Conservation (phyloP, 2,329 filamentous ascomycete genomes). For the Calonectria ilicicola region DNA sequence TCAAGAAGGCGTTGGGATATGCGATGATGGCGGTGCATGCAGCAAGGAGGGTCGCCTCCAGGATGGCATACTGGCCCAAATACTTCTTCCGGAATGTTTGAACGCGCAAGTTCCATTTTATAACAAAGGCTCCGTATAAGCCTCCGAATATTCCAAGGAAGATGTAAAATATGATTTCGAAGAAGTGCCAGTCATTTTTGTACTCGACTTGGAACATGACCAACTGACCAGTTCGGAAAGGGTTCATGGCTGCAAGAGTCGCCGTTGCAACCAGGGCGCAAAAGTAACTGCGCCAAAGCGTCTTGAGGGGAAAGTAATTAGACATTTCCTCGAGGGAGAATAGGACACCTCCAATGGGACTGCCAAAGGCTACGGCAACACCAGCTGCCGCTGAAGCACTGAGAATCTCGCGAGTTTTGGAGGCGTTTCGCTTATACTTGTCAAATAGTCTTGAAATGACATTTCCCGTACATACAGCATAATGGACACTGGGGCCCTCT, state of each 20-base stretch:
- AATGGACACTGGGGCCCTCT: conserved; percentile 98
- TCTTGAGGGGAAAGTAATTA: conserved; percentile 95
- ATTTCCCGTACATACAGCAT: conserved; percentile 96
- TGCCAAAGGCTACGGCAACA: conserved; percentile 96
- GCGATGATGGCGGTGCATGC: conserved; percentile 90
- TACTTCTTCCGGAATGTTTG: conserved; percentile 97
- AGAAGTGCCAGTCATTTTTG: conserved; percentile 97
- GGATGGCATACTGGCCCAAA: conserved; percentile 82
- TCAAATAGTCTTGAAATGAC: conserved; percentile 93
- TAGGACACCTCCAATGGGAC: conserved; percentile 94
- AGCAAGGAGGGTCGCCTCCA: conserved; percentile 88
- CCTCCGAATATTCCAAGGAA: conserved; percentile 93
- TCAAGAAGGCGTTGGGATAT: conserved; percentile 94
- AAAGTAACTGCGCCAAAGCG: conserved; percentile 98
- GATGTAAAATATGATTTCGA: conserved; percentile 93
- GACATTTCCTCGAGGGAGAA: conserved; percentile 99
- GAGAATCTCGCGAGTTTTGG: conserved; percentile 94
- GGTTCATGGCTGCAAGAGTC: conserved; percentile 94
- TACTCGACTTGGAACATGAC: conserved; percentile 99
- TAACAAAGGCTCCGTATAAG: conserved; percentile 94
- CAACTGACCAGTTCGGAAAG: conserved; percentile 94
- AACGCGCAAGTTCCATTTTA: conserved; percentile 94
- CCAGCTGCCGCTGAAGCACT: conserved; percentile 95
- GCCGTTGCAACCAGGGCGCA: conserved; percentile 96
- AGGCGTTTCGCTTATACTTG: conserved; percentile 92